phyloP scores from a whole-genome alignment of 2,329 filamentous ascomycete species.

The Fusarium brevicatenulatum region DNA sequence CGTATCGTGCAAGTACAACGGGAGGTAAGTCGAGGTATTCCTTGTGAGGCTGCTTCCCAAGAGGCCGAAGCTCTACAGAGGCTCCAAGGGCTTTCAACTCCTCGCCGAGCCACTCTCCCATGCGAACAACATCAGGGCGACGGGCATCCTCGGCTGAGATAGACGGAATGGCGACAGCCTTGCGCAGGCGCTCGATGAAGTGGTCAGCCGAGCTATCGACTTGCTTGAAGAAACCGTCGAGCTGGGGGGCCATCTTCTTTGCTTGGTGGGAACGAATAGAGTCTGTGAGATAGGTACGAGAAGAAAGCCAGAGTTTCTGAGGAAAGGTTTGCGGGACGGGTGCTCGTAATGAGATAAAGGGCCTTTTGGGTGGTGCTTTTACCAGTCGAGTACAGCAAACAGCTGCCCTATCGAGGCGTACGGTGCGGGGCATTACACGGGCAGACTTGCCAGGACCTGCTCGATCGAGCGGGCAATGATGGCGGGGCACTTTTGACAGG shows the following conservation, averaged over 20 bases:
- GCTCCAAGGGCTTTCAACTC: slow-evolving; percentile 88
- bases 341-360: slow-evolving; percentile 39
- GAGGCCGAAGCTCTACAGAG: slow-evolving; percentile 82
- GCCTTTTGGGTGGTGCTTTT: slow-evolving; percentile 39
- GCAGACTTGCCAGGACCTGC: slow-evolving; percentile 41
- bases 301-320: slow-evolving; percentile 26
- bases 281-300: slow-evolving; percentile 62
- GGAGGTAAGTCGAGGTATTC: slow-evolving; percentile 92
- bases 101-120: slow-evolving; percentile 89
- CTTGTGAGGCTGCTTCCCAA: slow-evolving; percentile 92
- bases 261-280: slow-evolving; percentile 67
- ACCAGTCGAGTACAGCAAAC: slow-evolving; percentile 40
- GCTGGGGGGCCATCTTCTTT: slow-evolving; percentile 86
- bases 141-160: slow-evolving; percentile 91
- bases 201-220: slow-evolving; percentile 81
- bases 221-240: slow-evolving; percentile 93
- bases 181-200: slow-evolving; percentile 90
- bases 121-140: slow-evolving; percentile 91
- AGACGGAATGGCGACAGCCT: slow-evolving; percentile 96
- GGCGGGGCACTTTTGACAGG: slow-evolving; percentile 40
- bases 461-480: slow-evolving; percentile 42
- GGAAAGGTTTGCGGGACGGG: slow-evolving; percentile 31
- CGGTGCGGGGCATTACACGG: slow-evolving; percentile 59
- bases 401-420: slow-evolving; percentile 48
- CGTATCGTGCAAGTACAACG: slow-evolving; percentile 91